Evolutionary conservation across 345 rosid genomes (phyloP).

Genomic region (Lepidium africanum): DNA sequence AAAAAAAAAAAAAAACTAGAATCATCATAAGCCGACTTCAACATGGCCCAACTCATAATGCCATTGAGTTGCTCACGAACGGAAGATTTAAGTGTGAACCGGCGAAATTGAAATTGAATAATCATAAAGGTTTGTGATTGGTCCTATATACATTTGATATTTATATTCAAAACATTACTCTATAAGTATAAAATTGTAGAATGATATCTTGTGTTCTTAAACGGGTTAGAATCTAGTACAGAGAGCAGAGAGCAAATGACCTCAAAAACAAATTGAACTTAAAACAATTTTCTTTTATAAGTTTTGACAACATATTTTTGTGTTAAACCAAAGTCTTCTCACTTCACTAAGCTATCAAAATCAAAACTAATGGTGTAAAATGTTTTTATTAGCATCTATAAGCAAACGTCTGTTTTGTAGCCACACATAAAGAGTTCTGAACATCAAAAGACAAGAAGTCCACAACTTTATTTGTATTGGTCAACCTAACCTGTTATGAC

Average conservation of each 20-base stretch:
- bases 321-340: background rate
- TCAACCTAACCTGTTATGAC: background rate
- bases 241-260: too few relatives aligned
- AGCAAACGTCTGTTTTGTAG: background rate
- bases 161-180: too few relatives aligned
- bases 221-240: too few relatives aligned
- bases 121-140: background rate
- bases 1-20: too few relatives aligned
- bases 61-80: too few relatives aligned
- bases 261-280: constrained; percentile 32
- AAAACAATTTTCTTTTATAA: background rate
- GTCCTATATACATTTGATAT: too few relatives aligned
- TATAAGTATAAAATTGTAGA: too few relatives aligned
- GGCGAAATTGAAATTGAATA: too few relatives aligned
- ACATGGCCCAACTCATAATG: too few relatives aligned
- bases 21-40: too few relatives aligned
- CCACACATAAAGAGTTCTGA: background rate
- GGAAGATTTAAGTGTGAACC: too few relatives aligned
- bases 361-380: background rate
- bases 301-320: background rate
- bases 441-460: background rate
- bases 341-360: background rate
- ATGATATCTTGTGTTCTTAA: too few relatives aligned
- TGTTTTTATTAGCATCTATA: background rate
- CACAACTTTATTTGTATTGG: background rate